phyloP scores from a whole-genome alignment of 2,329 filamentous ascomycete species.

The Fusarium nematophilum region DNA sequence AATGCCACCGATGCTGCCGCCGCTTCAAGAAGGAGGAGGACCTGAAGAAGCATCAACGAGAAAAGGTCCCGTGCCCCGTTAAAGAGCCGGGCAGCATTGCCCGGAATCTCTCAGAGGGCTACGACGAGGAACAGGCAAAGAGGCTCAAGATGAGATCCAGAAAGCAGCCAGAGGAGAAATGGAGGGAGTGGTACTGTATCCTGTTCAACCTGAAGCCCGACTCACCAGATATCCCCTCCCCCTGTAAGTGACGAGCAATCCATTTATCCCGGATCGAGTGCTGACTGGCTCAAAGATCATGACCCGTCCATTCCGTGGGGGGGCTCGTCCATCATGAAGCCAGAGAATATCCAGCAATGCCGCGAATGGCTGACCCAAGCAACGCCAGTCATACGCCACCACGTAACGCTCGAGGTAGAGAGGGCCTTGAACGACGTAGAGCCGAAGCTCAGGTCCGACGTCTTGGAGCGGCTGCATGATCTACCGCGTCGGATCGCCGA shows the following conservation, averaged over 20 bases:
- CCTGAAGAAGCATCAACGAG: constrained; percentile 38
- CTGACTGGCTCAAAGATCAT: constrained; percentile 11
- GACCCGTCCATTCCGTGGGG: constrained; percentile 4
- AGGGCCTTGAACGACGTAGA: constrained; percentile 12
- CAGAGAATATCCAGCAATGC: constrained; percentile 5
- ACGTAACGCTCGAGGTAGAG: constrained; percentile 14
- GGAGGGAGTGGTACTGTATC: constrained; percentile 36
- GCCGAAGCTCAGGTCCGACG: constrained; percentile 11
- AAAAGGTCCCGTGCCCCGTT: constrained; percentile 26
- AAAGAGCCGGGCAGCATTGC: constrained; percentile 23
- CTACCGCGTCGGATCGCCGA: constrained; percentile 16
- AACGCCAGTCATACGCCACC: constrained; percentile 14
- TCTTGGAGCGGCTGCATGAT: constrained; percentile 21
- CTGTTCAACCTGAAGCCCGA: constrained; percentile 29
- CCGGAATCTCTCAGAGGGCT: constrained; percentile 35
- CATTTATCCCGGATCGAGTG: neutral
- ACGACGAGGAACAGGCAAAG: constrained; percentile 38
- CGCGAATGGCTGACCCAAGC: constrained; percentile 22
- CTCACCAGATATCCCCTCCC: constrained; percentile 35
- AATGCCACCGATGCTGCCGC: constrained; percentile 36
- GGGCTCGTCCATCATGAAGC: neutral
- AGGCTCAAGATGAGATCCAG: constrained; percentile 28
- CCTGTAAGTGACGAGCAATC: constrained; percentile 33
- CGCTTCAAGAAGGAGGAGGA: constrained; percentile 32
- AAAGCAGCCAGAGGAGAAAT: constrained; percentile 20